Evolutionary conservation across 2,329 filamentous ascomycete species (phyloP).

Genomic region (Colletotrichum godetiae): DNA sequence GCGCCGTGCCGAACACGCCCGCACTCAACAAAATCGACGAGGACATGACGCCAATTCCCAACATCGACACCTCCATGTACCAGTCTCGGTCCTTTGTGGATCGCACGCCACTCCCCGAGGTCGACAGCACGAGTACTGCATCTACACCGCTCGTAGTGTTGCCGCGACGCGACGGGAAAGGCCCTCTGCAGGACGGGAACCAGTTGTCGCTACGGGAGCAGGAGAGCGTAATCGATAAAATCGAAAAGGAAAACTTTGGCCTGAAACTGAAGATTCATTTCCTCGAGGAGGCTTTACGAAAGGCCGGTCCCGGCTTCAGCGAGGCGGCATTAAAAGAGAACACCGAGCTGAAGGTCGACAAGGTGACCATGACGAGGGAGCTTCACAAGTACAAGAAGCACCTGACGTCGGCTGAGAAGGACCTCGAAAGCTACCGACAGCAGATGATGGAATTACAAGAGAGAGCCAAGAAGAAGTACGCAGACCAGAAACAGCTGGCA

Average conservation of each 20-base stretch:
- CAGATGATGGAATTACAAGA: slow-evolving; percentile 88
- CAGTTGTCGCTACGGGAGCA: slow-evolving; percentile 93
- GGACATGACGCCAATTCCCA: slow-evolving; percentile 79
- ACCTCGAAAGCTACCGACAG: slow-evolving; percentile 84
- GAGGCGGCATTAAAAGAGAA: slow-evolving; percentile 93
- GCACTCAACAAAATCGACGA: slow-evolving; percentile 74
- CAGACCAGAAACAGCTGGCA: slow-evolving; percentile 74
- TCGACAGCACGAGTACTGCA: slow-evolving; percentile 81
- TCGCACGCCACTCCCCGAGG: slow-evolving; percentile 76
- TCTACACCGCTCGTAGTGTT: slow-evolving; percentile 84
- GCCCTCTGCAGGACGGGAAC: slow-evolving; percentile 85
- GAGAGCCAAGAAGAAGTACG: slow-evolving; percentile 80
- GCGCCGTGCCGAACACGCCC: slow-evolving; percentile 73
- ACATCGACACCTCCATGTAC: slow-evolving; percentile 78
- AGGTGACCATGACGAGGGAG: slow-evolving; percentile 89
- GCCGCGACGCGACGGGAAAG: slow-evolving; percentile 71
- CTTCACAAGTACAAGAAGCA: slow-evolving; percentile 88
- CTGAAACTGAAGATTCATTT: slow-evolving; percentile 98
- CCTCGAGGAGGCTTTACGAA: slow-evolving; percentile 88
- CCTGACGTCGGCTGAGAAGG: slow-evolving; percentile 83
- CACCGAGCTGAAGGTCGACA: slow-evolving; percentile 93
- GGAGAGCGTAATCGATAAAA: slow-evolving; percentile 93
- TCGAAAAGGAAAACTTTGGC: slow-evolving; percentile 98
- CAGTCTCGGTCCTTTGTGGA: slow-evolving; percentile 73
- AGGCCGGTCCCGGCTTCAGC: slow-evolving; percentile 89